Evolutionary conservation across 2,329 filamentous ascomycete genomes (phyloP), one percentile per base, ranked within the genome.

Genomic region (Juglanconis sp.): DNA sequence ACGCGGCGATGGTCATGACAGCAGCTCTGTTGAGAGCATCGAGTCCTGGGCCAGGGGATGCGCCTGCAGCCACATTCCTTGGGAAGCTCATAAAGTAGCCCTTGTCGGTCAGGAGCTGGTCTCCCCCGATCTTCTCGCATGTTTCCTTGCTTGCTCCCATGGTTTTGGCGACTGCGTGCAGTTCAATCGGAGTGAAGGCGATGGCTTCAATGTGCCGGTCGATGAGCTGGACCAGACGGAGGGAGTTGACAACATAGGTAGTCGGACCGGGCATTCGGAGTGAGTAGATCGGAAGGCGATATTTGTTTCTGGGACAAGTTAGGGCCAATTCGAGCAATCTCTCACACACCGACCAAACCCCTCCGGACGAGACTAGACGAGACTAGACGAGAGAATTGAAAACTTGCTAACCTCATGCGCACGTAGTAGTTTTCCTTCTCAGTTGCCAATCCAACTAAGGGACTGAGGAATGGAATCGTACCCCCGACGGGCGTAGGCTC

Each of bases 341-440:
- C n/a, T n/a, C n/a, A n/a, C n/a, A n/a, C n/a, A n/a, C n/a, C n/a
- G 36, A 36, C 3, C 9, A 11, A 17, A 24, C 13, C 9, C n/a
- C 11, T 50, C 11, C 17, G 11, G 10, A 40, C 11, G 35, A n/a
- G n/a, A n/a, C n/a, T n/a, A n/a, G n/a, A n/a, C n/a, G 35, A 6
- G 35, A 38, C 35, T 38, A 38, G 47, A 24, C 24, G 15, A 2
- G 5, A 30, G n/a, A 32, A 35, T 31, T n/a, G n/a, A n/a, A n/a
- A 35, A 30, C 17, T 38, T 38, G 2, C 38, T 57, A 42, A 30
- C 48, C 56, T 36, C 38, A 24, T 57, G 11, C 48, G 38, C 8
- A 44, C 15, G n/a, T 52, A n/a, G 31, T n/a, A 38, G 31, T 31
- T 53, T 46, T 58, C 56, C 36, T 40, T 57, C 30, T 53, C 48